These are phyloP conservation scores for Phylloporus gajari DNA, from an alignment of 1,284 basidiomycete genomes.

Conservation along the genomic window DNA sequence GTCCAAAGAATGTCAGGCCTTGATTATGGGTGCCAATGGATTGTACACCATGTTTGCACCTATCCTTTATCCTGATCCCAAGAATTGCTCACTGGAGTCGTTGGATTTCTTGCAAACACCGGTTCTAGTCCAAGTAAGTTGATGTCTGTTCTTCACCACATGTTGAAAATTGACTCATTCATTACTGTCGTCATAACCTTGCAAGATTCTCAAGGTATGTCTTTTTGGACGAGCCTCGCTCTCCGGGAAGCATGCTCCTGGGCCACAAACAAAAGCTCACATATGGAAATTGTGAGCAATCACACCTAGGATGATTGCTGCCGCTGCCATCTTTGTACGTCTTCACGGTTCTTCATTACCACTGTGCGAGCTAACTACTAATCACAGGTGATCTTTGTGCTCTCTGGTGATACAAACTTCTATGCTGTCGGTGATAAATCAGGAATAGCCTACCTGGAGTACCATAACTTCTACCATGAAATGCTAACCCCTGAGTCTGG, in stretches of 20 bases:
- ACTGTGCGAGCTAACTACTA: neutral
- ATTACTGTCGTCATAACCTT: neutral
- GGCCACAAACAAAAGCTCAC: neutral
- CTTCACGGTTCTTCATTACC: neutral
- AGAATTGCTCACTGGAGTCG: neutral
- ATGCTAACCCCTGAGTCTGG: too few relatives aligned
- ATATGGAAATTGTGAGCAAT: neutral
- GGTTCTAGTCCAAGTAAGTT: neutral
- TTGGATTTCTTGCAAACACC: neutral
- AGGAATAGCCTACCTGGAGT: too few relatives aligned
- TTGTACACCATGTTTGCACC: neutral
- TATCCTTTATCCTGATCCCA: neutral
- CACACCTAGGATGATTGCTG: neutral
- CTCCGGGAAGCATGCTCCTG: neutral
- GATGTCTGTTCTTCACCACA: neutral
- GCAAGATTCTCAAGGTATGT: neutral
- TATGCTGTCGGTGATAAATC: neutral
- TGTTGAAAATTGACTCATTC: neutral
- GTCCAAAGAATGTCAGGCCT: neutral
- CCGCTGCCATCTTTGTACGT: neutral
- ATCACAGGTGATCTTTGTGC: neutral
- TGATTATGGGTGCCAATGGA: neutral
- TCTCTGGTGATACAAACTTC: neutral
- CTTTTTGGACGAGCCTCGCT: neutral
- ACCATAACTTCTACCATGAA: neutral